Conservation (phyloP, 139 green algal species). For the Coelastrella sp. region DNA sequence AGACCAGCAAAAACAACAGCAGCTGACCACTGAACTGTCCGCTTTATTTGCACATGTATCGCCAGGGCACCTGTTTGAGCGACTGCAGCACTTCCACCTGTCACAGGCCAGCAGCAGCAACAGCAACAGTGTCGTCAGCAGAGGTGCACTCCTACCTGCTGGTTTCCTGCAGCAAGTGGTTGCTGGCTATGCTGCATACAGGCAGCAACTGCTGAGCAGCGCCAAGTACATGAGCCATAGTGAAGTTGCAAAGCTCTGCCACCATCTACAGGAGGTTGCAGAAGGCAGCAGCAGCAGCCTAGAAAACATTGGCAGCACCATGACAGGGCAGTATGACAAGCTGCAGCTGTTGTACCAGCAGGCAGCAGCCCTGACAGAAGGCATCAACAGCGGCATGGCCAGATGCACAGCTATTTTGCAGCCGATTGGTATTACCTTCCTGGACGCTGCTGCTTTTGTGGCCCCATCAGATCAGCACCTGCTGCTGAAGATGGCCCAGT, state of each 20-base stretch:
- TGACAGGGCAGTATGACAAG: constrained; percentile 10
- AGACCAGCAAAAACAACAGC: background rate
- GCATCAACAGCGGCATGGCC: background rate
- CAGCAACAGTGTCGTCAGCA: too few relatives aligned
- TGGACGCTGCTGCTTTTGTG: constrained; percentile 19
- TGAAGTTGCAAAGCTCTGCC: constrained; percentile 9
- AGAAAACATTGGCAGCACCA: background rate
- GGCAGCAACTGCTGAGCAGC: background rate
- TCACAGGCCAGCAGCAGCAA: background rate
- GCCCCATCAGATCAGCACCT: background rate
- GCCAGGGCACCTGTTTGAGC: background rate
- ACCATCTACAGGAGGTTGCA: background rate
- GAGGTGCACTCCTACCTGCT: too few relatives aligned
- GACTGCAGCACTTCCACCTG: constrained; percentile 24
- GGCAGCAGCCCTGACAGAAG: background rate
- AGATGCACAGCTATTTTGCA: constrained; percentile 21
- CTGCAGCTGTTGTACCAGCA: constrained; percentile 28
- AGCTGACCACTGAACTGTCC: background rate
- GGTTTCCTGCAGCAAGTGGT: background rate
- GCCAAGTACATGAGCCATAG: background rate
- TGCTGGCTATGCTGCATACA: background rate
- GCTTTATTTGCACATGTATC: constrained; percentile 11
- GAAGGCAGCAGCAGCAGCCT: background rate
- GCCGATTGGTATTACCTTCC: background rate
- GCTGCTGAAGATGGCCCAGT: background rate